These are phyloP conservation scores for Ambrosiella beaveri DNA, from an alignment of 2,329 filamentous ascomycete species.

Conservation along the genomic window DNA sequence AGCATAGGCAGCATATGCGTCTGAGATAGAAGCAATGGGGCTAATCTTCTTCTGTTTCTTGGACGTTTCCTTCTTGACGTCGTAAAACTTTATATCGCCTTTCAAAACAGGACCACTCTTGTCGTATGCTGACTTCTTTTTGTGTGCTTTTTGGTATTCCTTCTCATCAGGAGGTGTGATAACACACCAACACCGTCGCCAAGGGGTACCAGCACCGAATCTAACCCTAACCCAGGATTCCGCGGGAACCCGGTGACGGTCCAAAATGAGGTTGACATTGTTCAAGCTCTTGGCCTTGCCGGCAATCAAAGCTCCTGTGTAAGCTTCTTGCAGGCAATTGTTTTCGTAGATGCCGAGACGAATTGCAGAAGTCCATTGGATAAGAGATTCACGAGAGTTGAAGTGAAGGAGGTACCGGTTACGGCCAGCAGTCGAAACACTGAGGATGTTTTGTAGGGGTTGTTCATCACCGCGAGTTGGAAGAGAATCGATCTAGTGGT, in stretches of 20 bases:
- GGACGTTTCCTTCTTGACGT: constrained; percentile 54
- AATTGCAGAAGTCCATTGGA: constrained; percentile 92
- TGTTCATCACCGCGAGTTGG: constrained; percentile 66
- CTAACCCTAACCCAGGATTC: constrained; percentile 92
- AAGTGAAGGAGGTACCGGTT: constrained; percentile 95
- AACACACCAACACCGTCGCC: constrained; percentile 94
- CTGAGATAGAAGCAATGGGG: constrained; percentile 80
- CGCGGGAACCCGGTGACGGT: constrained; percentile 55
- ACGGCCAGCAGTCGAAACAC: constrained; percentile 84
- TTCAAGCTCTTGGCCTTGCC: constrained; percentile 82
- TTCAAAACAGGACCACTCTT: constrained; percentile 52
- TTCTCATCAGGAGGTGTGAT: constrained; percentile 88
- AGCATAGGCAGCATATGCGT: constrained; percentile 83
- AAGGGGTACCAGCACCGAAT: constrained; percentile 89
- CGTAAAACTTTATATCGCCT: constrained; percentile 89
- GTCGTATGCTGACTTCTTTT: constrained; percentile 70
- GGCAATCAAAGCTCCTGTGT: constrained; percentile 87
- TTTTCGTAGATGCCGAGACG: constrained; percentile 90
- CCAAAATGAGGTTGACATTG: constrained; percentile 79
- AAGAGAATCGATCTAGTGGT: constrained; percentile 60
- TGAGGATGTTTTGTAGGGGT: constrained; percentile 83
- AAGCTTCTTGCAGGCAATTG: constrained; percentile 81
- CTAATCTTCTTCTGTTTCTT: constrained; percentile 83
- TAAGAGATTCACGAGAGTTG: constrained; percentile 79
- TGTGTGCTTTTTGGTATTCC: constrained; percentile 67